These are phyloP conservation scores for Aspergillus sp. DNA, from an alignment of 2,329 filamentous ascomycete genomes.

Conservation along the genomic window DNA sequence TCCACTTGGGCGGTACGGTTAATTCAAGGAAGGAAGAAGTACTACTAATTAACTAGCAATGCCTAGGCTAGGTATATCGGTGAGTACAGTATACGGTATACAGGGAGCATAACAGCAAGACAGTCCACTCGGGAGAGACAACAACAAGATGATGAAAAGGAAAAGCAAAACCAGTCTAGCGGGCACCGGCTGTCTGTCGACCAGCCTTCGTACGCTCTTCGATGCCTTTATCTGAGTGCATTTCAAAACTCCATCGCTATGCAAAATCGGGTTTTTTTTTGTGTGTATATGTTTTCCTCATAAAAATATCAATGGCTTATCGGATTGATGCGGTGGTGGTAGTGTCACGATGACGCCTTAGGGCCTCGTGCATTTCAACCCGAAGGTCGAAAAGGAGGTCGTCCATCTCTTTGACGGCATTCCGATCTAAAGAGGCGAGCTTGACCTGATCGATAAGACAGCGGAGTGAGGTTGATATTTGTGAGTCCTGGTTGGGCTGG, in stretches of 20 bases:
- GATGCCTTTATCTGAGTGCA: neutral
- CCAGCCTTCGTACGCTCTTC: neutral
- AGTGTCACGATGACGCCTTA: constrained; percentile 47
- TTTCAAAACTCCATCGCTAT: constrained; percentile 39
- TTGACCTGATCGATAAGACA: constrained; percentile 61
- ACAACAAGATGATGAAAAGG: neutral
- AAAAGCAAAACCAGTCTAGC: neutral
- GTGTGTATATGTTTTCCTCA: neutral
- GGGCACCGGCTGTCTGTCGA: neutral
- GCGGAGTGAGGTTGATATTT: constrained; percentile 56
- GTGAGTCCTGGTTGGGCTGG: constrained; percentile 4
- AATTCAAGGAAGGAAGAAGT: neutral
- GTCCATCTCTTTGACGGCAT: constrained; percentile 70
- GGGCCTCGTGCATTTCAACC: constrained; percentile 70
- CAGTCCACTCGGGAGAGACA: neutral
- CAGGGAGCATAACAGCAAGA: neutral
- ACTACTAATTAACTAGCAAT: neutral
- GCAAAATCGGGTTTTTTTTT: constrained; percentile 19
- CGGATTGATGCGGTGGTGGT: neutral
- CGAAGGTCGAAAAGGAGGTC: constrained; percentile 78
- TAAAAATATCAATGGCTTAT: neutral
- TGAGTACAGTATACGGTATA: neutral
- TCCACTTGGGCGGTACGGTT: too few species aligned
- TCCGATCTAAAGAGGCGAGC: constrained; percentile 59
- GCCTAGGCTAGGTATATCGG: neutral